Evolutionary conservation across 164 flowering plant genomes (phyloP).

Genomic region (Nymphaea colorata): DNA sequence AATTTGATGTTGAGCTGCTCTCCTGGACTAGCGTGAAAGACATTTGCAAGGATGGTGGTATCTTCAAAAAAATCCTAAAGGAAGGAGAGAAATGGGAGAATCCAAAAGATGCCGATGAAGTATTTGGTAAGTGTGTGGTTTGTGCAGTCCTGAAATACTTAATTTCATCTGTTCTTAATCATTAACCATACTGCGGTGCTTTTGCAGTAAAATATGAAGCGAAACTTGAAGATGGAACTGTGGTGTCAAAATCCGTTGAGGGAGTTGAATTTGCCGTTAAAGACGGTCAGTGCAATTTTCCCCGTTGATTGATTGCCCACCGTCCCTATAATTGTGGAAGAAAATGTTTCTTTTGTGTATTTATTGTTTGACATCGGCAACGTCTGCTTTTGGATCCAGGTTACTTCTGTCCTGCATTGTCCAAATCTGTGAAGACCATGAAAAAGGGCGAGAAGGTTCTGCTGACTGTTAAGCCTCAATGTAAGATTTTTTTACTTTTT

Average conservation of each 20-base stretch:
- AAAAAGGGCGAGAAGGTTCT: constrained; percentile 85
- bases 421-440: constrained; percentile 88
- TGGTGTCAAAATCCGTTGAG: constrained; percentile 52
- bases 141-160: not conserved
- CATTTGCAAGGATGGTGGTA: constrained; percentile 94
- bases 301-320: too few species aligned
- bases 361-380: not conserved
- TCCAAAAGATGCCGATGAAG: constrained; percentile 95
- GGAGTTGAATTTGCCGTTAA: constrained; percentile 71
- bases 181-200: not conserved
- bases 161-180: not conserved
- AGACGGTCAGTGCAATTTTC: constrained; percentile 35
- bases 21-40: constrained; percentile 94
- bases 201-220: constrained; percentile 80
- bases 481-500: constrained; percentile 23
- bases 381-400: constrained; percentile 23
- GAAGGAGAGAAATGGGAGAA: constrained; percentile 98
- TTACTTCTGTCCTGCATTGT: constrained; percentile 70
- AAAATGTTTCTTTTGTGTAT: not conserved
- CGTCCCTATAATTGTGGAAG: too few species aligned
- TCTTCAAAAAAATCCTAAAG: constrained; percentile 65
- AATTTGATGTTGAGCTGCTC: constrained; percentile 84
- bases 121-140: constrained; percentile 33
- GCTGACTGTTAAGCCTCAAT: constrained; percentile 82
- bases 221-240: constrained; percentile 70